Percentiles rank a stretch among this genome's conserved stretches.
Evolutionary conservation across 176 grass and related monocot species (phyloP).

Genomic region (Juncus effusus): DNA sequence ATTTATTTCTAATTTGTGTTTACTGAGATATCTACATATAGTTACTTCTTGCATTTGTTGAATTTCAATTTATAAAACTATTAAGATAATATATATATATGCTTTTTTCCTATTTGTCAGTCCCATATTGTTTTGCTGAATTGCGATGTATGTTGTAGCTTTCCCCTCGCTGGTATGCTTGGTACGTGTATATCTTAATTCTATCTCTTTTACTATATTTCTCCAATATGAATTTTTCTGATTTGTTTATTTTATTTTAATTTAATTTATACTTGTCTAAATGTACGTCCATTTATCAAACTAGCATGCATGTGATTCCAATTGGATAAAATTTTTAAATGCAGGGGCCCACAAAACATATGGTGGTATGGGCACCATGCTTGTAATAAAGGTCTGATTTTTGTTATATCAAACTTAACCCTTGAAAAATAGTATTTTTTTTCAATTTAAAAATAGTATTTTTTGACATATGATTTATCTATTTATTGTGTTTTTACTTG

Average conservation of each 20-base stretch:
- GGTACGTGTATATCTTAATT: slow-evolving; percentile 48
- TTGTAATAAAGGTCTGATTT: slow-evolving; percentile 77
- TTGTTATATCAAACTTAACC: neutral
- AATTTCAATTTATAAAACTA: too few species aligned
- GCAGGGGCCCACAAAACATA: slow-evolving; percentile 95
- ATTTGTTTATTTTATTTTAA: too few species aligned
- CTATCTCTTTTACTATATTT: neutral
- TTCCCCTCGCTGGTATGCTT: slow-evolving; percentile 86
- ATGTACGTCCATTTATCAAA: neutral
- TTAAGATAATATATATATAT: slow-evolving; percentile 2
- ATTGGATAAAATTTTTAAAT: slow-evolving; percentile 23
- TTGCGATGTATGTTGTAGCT: slow-evolving; percentile 96
- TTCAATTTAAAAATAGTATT: too few species aligned
- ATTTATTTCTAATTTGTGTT: too few species aligned
- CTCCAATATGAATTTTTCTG: too few species aligned
- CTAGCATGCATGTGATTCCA: neutral
- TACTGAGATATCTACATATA: too few species aligned
- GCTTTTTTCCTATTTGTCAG: slow-evolving; percentile 40
- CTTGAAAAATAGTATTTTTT: too few species aligned
- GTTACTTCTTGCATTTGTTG: too few species aligned
- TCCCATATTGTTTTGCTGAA: slow-evolving; percentile 98
- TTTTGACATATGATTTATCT: slow-evolving; percentile 1
- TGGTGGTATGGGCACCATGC: slow-evolving; percentile 84
- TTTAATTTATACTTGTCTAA: too few species aligned
- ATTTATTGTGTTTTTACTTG: neutral